Conservation (phyloP, 371 early-diverging fungal species). For the Lichtheimia hyalospora region DNA sequence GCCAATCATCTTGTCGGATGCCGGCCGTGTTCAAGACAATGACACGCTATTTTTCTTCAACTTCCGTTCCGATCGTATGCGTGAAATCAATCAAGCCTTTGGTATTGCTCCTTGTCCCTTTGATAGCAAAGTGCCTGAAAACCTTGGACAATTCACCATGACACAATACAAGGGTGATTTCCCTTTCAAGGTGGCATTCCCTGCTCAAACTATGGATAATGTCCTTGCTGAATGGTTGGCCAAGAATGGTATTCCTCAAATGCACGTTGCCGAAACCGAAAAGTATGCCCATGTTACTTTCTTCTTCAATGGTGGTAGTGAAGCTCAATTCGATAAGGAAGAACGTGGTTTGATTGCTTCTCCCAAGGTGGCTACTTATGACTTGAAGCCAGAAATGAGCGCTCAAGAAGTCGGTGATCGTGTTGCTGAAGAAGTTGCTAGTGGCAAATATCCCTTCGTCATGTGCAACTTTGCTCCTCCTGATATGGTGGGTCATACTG, state of each 20-base stretch:
- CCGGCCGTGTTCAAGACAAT: slow-evolving; percentile 75
- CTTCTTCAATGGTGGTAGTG: slow-evolving; percentile 99
- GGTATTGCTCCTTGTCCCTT: slow-evolving; percentile 91
- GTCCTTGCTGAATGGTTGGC: slow-evolving; percentile 97
- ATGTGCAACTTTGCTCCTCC: slow-evolving; percentile 99
- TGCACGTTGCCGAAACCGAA: slow-evolving; percentile 99
- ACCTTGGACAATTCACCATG: slow-evolving; percentile 90
- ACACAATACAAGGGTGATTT: slow-evolving; percentile 97
- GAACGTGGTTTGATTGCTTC: slow-evolving; percentile 90
- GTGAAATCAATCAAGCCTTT: slow-evolving; percentile 90
- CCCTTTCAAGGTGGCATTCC: slow-evolving; percentile 92
- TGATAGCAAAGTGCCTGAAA: slow-evolving; percentile 75
- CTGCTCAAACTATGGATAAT: slow-evolving; percentile 94
- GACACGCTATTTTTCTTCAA: slow-evolving; percentile 94
- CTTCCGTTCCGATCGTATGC: slow-evolving; percentile 99
- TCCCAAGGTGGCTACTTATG: slow-evolving; percentile 98
- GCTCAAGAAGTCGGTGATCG: slow-evolving; percentile 87
- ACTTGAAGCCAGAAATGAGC: slow-evolving; percentile 96
- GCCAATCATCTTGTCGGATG: slow-evolving; percentile 86
- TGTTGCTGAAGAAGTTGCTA: slow-evolving; percentile 82
- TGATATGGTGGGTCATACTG: slow-evolving; percentile 99
- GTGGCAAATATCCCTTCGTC: slow-evolving; percentile 89
- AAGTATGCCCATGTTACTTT: slow-evolving; percentile 99
- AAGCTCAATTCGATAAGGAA: slow-evolving; percentile 86
- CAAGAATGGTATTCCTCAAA: slow-evolving; percentile 83